Base-by-base conservation (phyloP, 768 basidiomycete genomes). In the Cystofilobasidium macerans region DNA sequence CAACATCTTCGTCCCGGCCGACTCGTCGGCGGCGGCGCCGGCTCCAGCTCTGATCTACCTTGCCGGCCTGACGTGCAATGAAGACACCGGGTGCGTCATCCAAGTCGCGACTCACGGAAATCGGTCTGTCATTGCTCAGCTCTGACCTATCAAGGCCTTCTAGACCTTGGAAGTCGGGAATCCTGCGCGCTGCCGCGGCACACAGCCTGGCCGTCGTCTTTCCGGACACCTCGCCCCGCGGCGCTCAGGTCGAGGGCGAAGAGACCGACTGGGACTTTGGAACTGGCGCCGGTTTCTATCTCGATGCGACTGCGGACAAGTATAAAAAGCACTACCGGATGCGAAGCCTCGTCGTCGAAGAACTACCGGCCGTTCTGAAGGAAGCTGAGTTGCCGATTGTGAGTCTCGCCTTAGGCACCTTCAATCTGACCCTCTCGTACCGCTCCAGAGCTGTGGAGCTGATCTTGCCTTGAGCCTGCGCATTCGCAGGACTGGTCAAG, bases 191-290 rank as follows among this genome's bases (percentile, higher is more conserved):
- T 45, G 94, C 94, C 1, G 83, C 90, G 6, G 80, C 83, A 24
- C 85, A 94, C 71, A 86, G 87, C 8, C 85, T 99, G 62, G 93
- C 95, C 0, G 78, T 98, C 58, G 83, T 98, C 64, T 90, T 97
- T 75, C 90, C 95, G 2, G 95, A 99, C 73, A 98, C 94, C 0
- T 92, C 89, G 38, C 95, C 95, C 0, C 83, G 95, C 42, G 92
- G 92, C 5, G 92, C 94, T 22, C 86, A 85, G 22, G 81, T 90
- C 65, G 83, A 85, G 58, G 89, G 86, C 54, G 91, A 92, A 78
- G 81, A 85, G 40, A 80, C 81, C 62, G 81, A 56, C 30, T 73
- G 70, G 70, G 88, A 94, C 72, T 91, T 95, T 75, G 93, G 93
- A 45, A 86, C 85, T 32, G 90, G 81, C 53, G 95, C 95, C 53